Base-by-base conservation (phyloP, 176 grass and related monocot genomes). In the Carex littledalei region DNA sequence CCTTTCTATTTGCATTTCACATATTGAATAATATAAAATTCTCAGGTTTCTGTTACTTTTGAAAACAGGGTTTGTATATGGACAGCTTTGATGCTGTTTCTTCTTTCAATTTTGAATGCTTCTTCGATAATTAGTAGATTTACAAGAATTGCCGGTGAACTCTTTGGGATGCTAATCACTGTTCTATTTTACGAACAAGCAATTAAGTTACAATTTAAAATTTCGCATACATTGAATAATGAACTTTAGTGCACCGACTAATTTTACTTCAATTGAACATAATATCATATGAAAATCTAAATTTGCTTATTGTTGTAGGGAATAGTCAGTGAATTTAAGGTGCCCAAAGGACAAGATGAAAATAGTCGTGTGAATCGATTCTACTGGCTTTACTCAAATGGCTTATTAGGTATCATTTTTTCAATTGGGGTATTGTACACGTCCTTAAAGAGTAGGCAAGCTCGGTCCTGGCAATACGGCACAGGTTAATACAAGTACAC, bases 111-210 rank as follows among this genome's bases (percentile, higher is more conserved):
- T 68, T 92, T 88, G 39, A 97, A 97, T 85, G 88, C 85, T 71
- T 87, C 92, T 41, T 87, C 49, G 65, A 37, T 94, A 67, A 87
- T 97, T 60, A 97, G 86, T 78, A 94, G 71, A 92, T 97, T 97
- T 87, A 97, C 94, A 87, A 97, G 94, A 84, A 84, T 97, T 81
- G 77, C 94, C 10, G 92, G 92, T 86, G 92, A 97, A 88, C 81
- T 94, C 74, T 97, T 97, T 59, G 94, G 94, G 82, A 92, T 97
- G 92, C 77, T 94, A 80, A 97, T 97, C 67, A 89, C 92, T 54
- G 75, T 97, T 91, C 67, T 94, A 47, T 97, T 97, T 86, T 83
- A 94, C 61, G 89, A 97, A 89, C 66, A 92, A 86, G 88, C 91
- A 50, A 86, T 94, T 74, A 97, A 93, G 90, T 88, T 92, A 75